Evolutionary conservation across 257 asterid species (phyloP), one percentile per base, ranked within the genome.

Genomic region (Handroanthus guayacan): DNA sequence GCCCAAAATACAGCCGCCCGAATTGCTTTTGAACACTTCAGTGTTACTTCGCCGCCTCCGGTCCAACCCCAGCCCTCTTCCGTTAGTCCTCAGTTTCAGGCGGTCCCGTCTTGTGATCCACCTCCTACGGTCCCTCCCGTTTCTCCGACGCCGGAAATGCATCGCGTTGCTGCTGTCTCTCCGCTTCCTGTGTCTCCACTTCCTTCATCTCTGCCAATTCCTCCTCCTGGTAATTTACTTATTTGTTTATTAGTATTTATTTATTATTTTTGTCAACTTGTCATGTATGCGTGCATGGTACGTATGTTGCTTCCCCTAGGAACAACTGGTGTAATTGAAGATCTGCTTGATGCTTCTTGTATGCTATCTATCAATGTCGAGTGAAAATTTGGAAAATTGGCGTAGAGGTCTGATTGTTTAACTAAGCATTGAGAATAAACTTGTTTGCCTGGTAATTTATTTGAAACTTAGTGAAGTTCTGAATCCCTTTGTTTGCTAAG

Each of bases 1-100:
- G 87, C 97, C 0, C 95, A 92, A 36, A 90, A 92, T 62, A 58
- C 82, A 0, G 97, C 85, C 4, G 95, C 97, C 5, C 75, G 63
- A 18, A 41, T 83, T 0, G 95, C 97, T 1, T 84, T 67, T 48
- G 84, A 89, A 0, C 72, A 76, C 62, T 68, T 86, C 51, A 61
- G 54, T 12, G 63, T 41, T 5, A 72, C 85, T 10, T 11, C 65
- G 0, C 78, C 62, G 52, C 4, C 61, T 9, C 45, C 38, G 31
- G 31, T 16, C 25, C 62, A 17, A 51, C 37, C 3, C 60, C 38
- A 9, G 48, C 48, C 43, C 61, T 39, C 62, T 2, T 9, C 78
- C 6, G 10, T 57, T 18, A 9, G 43, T 34, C 0, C 58, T 37
- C 57, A 45, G 51, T 10, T 44, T 45, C 51, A 18, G 6, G 43